Base-by-base conservation (phyloP, 208 protist genomes). In the Crithidia sp. region DNA sequence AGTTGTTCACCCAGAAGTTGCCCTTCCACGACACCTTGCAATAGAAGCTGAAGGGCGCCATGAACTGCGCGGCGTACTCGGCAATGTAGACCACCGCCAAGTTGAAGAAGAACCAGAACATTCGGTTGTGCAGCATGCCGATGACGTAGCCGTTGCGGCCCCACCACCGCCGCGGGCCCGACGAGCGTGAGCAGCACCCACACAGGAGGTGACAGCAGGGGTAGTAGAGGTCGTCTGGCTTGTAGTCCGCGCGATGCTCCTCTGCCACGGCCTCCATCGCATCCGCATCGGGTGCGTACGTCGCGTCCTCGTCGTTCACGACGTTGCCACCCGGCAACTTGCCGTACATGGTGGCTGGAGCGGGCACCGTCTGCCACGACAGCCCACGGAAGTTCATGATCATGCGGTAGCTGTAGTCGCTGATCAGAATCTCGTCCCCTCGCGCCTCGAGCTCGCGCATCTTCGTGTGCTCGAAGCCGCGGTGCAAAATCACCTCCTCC, bases 61-160 rank as follows among this genome's bases (percentile, higher is more conserved):
- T 94, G 36, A 91, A 89, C 76, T 92, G 89, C 7, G 88, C 87
- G 4, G 90, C 87, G 76, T 96, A 97, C 77, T 96, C 92, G 54
- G 90, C 84, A 57, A 96, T 80, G 75, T 96, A 97, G 43, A 97
- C 91, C 0, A 89, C 70, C 13, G 77, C 77, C 41, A 97, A 79
- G 64, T 96, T 96, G 59, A 95, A 72, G 62, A 83, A 89, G 64
- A 89, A 89, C 76, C 75, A 96, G 53, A 84, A 62, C 77, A 94
- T 95, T 3, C 77, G 58, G 49, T 81, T 85, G 66, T 91, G 85
- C 72, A 92, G 85, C 14, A 80, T 41, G 57, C 19, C 58, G 17
- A 89, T 71, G 37, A 67, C 62, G 14, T 72, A 19, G 47, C 81
- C 78, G 49, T 87, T 76, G 39, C 56, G 9, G n/a, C 73, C 67